Conservation (phyloP, 2,329 filamentous ascomycete species). For the Verruconis gallopava region DNA sequence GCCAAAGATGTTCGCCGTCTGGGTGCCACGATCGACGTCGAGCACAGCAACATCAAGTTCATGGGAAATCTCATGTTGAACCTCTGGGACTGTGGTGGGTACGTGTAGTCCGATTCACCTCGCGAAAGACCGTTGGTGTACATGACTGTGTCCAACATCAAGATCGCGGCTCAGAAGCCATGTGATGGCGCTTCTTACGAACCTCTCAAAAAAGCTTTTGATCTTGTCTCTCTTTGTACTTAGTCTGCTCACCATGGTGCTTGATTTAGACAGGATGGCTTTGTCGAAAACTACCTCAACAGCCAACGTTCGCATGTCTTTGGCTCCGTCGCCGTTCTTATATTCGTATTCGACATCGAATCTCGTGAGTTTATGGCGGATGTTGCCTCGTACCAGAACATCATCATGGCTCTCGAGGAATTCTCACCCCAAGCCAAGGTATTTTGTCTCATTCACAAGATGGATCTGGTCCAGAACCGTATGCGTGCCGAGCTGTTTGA, state of each 20-base stretch:
- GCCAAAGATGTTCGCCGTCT: conserved; percentile 87
- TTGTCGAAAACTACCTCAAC: conserved; percentile 96
- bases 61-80: conserved; percentile 95
- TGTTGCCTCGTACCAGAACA: conserved; percentile 79
- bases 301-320: conserved; percentile 95
- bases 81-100: conserved; percentile 95
- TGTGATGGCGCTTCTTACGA: too few species aligned
- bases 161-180: background rate
- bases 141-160: background rate
- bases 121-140: background rate
- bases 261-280: conserved; percentile 68
- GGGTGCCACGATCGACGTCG: conserved; percentile 94
- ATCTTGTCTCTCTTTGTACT: too few species aligned
- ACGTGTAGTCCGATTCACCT: conserved; percentile 18
- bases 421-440: conserved; percentile 71
- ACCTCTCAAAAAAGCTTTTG: too few species aligned
- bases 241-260: too few species aligned
- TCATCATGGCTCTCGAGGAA: conserved; percentile 78
- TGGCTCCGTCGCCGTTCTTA: conserved; percentile 87
- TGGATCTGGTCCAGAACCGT: conserved; percentile 81
- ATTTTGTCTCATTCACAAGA: conserved; percentile 96
- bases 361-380: conserved; percentile 89
- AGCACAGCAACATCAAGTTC: conserved; percentile 97
- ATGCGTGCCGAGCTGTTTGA: conserved; percentile 73
- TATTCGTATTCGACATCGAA: conserved; percentile 99